Percentiles rank a stretch among this genome's conserved stretches.
Conservation (phyloP, 768 basidiomycete genomes). For the Panus rudis region DNA sequence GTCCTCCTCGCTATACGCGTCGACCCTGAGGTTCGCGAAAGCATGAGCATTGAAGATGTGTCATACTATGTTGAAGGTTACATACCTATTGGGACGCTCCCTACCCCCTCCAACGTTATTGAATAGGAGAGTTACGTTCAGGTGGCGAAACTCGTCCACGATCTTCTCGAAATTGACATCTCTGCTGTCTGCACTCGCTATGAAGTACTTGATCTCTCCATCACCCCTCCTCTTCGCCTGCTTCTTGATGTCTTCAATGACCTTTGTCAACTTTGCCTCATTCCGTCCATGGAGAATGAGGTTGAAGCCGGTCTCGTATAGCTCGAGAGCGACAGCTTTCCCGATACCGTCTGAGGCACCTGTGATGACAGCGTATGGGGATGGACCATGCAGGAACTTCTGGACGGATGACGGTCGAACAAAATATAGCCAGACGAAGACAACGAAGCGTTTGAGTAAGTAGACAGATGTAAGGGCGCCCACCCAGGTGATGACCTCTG, state of each 20-base stretch:
- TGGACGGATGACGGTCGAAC: constrained; percentile 13
- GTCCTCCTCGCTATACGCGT: constrained; percentile 11
- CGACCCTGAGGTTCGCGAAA: constrained; percentile 9
- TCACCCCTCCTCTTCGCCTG: not conserved
- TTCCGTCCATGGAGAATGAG: constrained; percentile 23
- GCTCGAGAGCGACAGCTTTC: constrained; percentile 18
- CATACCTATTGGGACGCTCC: constrained; percentile 11
- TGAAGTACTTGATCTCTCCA: constrained; percentile 18
- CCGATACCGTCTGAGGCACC: constrained; percentile 25
- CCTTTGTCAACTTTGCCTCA: constrained; percentile 18
- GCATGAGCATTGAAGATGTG: not conserved
- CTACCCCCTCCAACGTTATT: constrained; percentile 20
- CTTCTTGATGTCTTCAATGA: constrained; percentile 13
- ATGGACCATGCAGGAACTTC: constrained; percentile 16
- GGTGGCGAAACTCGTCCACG: constrained; percentile 15
- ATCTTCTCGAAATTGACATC: constrained; percentile 15
- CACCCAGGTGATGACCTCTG: constrained; percentile 10
- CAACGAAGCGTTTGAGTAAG: constrained; percentile 10
- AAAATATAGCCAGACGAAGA: constrained; percentile 18
- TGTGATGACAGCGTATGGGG: constrained; percentile 21
- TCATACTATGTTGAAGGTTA: not conserved
- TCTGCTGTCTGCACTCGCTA: constrained; percentile 15
- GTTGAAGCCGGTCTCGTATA: constrained; percentile 22
- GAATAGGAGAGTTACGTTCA: constrained; percentile 22
- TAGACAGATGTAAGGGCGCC: constrained; percentile 11